Conservation (phyloP, 116 monocot genomes). For the Posidonia oceanica region DNA sequence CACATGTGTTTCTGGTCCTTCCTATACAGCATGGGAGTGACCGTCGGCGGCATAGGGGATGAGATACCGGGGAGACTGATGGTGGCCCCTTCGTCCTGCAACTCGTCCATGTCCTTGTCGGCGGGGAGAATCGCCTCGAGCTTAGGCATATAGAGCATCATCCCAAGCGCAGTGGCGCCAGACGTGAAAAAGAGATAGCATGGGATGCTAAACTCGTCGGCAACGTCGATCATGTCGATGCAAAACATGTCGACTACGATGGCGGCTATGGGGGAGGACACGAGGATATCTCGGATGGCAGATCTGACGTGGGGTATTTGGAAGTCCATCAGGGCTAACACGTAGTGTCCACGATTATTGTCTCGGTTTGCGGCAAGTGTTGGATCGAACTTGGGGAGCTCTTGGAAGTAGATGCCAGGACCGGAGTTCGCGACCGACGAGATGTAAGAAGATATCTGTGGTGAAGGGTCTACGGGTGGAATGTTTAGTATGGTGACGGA, state of each 20-base stretch:
- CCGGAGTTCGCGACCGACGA: neutral
- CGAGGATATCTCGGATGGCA: neutral
- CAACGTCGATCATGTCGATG: slow-evolving; percentile 27
- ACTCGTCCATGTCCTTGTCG: neutral
- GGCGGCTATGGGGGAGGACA: slow-evolving; percentile 3
- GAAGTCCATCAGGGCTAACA: slow-evolving; percentile 6
- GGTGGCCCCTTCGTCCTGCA: neutral
- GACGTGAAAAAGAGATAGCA: slow-evolving; percentile 33
- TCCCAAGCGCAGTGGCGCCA: slow-evolving; percentile 12
- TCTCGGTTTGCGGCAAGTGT: neutral
- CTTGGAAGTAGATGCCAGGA: neutral
- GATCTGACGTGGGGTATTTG: too few relatives aligned
- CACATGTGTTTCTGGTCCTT: too few relatives aligned
- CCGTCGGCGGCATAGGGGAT: slow-evolving; percentile 4
- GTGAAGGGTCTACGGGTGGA: neutral
- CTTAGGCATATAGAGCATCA: slow-evolving; percentile 20
- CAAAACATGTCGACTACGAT: slow-evolving; percentile 32
- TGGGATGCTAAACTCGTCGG: too few relatives aligned
- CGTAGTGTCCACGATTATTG: neutral
- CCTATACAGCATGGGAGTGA: neutral
- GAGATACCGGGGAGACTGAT: slow-evolving; percentile 15
- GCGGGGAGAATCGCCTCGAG: slow-evolving; percentile 6
- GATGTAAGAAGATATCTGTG: neutral
- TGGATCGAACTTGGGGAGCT: slow-evolving; percentile 6
- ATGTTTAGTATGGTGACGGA: slow-evolving; percentile 10